Evolutionary conservation across 345 rosid genomes (phyloP).

Genomic region (Conringia planisiliqua): DNA sequence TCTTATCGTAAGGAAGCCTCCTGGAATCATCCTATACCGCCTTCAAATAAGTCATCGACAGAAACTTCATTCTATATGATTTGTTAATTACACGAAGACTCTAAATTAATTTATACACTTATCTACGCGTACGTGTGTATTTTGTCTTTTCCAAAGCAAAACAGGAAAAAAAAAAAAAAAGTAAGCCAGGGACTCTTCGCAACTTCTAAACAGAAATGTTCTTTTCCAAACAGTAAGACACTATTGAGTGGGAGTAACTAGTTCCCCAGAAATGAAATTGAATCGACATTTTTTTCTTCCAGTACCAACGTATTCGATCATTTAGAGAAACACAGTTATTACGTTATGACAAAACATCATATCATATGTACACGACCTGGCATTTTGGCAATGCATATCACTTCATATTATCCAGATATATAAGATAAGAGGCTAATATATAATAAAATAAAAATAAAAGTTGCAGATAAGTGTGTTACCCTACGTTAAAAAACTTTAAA

Average conservation of each 20-base stretch:
- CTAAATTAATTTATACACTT: not conserved
- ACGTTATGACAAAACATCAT: conserved; percentile 30
- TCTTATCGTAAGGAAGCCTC: conserved; percentile 13
- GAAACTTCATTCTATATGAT: not conserved
- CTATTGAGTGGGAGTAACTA: too few species aligned
- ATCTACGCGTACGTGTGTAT: conserved; percentile 20
- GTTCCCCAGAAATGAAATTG: not conserved
- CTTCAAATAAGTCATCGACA: not conserved
- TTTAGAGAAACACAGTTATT: conserved; percentile 7
- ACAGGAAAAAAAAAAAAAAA: not conserved
- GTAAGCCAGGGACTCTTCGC: not conserved
- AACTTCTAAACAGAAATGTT: not conserved
- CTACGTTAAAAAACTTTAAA: not conserved
- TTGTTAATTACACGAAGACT: not conserved
- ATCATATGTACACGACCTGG: conserved; percentile 28
- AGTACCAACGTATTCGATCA: not conserved
- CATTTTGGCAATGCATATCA: conserved; percentile 24
- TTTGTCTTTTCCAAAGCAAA: not conserved
- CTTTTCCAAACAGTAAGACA: too few species aligned
- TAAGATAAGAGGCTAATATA: not conserved
- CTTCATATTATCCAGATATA: conserved; percentile 25
- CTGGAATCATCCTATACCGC: conserved; percentile 13
- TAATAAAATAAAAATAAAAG: not conserved
- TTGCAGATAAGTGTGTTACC: not conserved
- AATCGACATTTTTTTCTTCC: not conserved